phyloP scores from a whole-genome alignment of 257 asterid genomes.

The Penstemon davidsonii region DNA sequence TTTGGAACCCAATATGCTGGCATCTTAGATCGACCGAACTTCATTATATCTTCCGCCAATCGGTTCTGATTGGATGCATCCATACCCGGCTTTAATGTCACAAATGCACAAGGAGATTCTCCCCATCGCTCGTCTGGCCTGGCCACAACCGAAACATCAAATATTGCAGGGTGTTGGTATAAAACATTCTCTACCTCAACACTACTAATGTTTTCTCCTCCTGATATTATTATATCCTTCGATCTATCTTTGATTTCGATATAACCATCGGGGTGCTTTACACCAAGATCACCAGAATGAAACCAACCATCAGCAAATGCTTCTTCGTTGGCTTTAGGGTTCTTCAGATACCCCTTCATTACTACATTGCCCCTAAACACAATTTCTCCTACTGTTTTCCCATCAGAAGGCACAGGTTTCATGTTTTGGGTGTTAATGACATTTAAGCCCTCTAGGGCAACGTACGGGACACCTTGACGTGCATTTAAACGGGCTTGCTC shows the following conservation, averaged over 20 bases:
- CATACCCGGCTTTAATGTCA: slow-evolving; percentile 59
- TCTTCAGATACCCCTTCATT: slow-evolving; percentile 92
- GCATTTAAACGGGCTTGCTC: slow-evolving; percentile 79
- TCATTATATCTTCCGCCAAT: slow-evolving; percentile 72
- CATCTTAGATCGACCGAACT: slow-evolving; percentile 73
- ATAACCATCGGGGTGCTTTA: slow-evolving; percentile 84
- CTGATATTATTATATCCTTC: slow-evolving; percentile 88
- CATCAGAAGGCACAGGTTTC: slow-evolving; percentile 75
- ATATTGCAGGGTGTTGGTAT: slow-evolving; percentile 71
- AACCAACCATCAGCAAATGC: slow-evolving; percentile 81
- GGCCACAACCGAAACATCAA: slow-evolving; percentile 88
- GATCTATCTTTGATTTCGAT: slow-evolving; percentile 85
- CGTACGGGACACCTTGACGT: slow-evolving; percentile 78
- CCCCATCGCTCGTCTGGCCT: slow-evolving; percentile 93
- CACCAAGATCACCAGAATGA: slow-evolving; percentile 92
- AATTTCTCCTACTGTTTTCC: slow-evolving; percentile 81
- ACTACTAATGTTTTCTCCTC: slow-evolving; percentile 91
- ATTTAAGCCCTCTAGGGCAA: slow-evolving; percentile 69
- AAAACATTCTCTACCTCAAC: slow-evolving; percentile 89
- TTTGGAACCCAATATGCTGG: slow-evolving; percentile 87
- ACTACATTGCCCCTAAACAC: slow-evolving; percentile 82
- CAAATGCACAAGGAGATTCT: slow-evolving; percentile 94
- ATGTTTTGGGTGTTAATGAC: slow-evolving; percentile 58
- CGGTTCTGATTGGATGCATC: slow-evolving; percentile 40
- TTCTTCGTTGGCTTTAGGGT: slow-evolving; percentile 80